Base-by-base conservation (phyloP, 805 yeast species). In the Candida incommunis region DNA sequence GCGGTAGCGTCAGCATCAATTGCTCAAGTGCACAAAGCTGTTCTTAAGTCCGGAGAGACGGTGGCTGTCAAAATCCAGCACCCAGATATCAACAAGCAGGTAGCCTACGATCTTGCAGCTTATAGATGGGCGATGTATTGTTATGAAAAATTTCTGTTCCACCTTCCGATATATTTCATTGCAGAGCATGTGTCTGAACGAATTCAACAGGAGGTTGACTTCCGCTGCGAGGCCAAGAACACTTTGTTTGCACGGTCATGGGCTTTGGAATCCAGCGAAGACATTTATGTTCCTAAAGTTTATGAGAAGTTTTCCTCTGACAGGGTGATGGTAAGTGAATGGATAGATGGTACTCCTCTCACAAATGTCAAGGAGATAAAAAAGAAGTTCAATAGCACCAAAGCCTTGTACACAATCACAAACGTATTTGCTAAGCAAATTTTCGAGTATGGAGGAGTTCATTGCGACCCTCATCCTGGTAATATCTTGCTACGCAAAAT, bases 1-100 rank as follows among this genome's bases (percentile, higher is more conserved):
- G 84, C 90, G 1, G 64, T 80, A 16, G 92, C 90, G 1, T 76
- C 84, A 57, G 94, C 90, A 0, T 85, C 95, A 0, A 68, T 90
- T 52, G 97, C 97, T 0, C 98, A 90, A 58, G 98, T 90, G 5
- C 96, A 90, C 64, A 64, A 69, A 23, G 98, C 90, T 0, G 70
- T 61, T 2, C 57, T 87, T 45, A 71, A 66, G 46, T 71, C 70
- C 1, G 85, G 82, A 1, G 74, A 79, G 50, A 74, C 69, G 53
- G 96, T 90, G 3, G 97, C 97, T 1, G 92, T 90, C 16, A 90
- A 90, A 57, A 71, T 88, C 41, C 97, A 90, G 60, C 96, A 87
- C 60, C 67, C 71, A 24, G 75, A 78, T 44, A 78, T 82, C 41
- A 61, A 67, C 23, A 68, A 72, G 46, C 90, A 82, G 57, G 67